These are phyloP conservation scores for Saturnispora diversa DNA, from an alignment of 805 yeast species.

Conservation along the genomic window DNA sequence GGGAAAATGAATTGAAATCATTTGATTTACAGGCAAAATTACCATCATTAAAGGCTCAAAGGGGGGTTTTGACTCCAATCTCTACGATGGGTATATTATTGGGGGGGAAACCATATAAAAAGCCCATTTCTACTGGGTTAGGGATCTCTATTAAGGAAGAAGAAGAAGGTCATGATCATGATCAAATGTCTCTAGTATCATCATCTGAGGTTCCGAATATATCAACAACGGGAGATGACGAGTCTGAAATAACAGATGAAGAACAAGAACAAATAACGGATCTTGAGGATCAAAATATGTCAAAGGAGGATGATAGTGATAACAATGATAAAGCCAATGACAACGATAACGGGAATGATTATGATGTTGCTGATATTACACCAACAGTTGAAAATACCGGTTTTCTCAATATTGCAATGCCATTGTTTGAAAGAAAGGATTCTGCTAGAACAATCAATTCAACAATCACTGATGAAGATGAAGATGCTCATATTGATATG, in stretches of 20 bases:
- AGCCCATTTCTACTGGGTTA: too few relatives aligned
- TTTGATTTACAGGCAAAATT: not conserved
- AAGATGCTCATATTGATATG: not conserved
- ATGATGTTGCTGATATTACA: not conserved
- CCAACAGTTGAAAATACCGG: not conserved
- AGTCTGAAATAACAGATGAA: conserved; percentile 6
- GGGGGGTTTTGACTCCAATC: not conserved
- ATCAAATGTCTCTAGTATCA: too few relatives aligned
- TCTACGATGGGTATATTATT: too few relatives aligned
- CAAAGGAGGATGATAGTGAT: not conserved
- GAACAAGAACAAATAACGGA: conserved; percentile 1
- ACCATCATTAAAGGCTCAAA: not conserved
- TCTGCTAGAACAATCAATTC: conserved; percentile 5
- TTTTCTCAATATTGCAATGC: not conserved
- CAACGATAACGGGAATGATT: not conserved
- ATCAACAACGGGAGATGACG: conserved; percentile 4
- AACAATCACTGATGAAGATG: conserved; percentile 1
- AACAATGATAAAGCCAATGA: not conserved
- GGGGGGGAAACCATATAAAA: too few relatives aligned
- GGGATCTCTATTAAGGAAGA: too few relatives aligned
- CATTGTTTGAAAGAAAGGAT: not conserved
- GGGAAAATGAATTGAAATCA: not conserved
- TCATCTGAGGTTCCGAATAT: too few relatives aligned
- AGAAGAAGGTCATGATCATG: too few relatives aligned
- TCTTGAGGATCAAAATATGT: not conserved